Percentiles rank a stretch among this genome's conserved stretches.
Evolutionary conservation across 179 eudicot genomes (phyloP).

Genomic region (Silene coronaria): DNA sequence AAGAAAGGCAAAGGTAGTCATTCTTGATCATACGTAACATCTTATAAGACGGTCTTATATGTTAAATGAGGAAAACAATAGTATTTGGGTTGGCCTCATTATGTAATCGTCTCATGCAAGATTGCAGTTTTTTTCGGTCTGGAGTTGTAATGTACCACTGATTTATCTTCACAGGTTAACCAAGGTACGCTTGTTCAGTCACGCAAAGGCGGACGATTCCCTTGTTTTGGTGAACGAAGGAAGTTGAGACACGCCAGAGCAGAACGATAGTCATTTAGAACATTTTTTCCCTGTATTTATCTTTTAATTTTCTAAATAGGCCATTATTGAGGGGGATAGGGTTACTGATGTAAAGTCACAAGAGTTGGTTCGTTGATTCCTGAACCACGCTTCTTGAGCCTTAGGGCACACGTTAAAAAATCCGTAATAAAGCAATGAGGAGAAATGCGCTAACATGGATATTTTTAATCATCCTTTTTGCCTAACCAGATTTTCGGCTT

Average conservation of each 20-base stretch:
- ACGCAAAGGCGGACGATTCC: conserved; percentile 44
- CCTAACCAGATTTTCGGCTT: background rate
- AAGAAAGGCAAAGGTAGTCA: conserved; percentile 50
- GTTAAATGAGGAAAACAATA: background rate
- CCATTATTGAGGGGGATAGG: conserved; percentile 21
- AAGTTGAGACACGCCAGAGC: conserved; percentile 39
- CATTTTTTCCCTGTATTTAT: conserved; percentile 22
- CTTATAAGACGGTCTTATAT: background rate
- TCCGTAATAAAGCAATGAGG: conserved; percentile 15
- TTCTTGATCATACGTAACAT: background rate
- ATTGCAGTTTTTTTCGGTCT: background rate
- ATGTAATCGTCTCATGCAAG: background rate
- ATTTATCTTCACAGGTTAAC: conserved; percentile 43
- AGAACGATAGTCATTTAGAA: conserved; percentile 8
- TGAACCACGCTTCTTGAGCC: conserved; percentile 13
- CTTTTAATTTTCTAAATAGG: conserved; percentile 14
- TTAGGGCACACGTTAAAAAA: no score
- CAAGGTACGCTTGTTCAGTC: conserved; percentile 42
- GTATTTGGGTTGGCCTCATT: background rate
- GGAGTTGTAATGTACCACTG: background rate
- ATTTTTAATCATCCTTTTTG: background rate
- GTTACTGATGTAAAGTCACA: conserved; percentile 15
- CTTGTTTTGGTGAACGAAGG: conserved; percentile 65
- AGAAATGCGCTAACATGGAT: conserved; percentile 2
- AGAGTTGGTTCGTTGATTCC: conserved; percentile 19